Evolutionary conservation across 768 basidiomycete species (phyloP).

Genomic region (Boletus rufocinnamomeus): DNA sequence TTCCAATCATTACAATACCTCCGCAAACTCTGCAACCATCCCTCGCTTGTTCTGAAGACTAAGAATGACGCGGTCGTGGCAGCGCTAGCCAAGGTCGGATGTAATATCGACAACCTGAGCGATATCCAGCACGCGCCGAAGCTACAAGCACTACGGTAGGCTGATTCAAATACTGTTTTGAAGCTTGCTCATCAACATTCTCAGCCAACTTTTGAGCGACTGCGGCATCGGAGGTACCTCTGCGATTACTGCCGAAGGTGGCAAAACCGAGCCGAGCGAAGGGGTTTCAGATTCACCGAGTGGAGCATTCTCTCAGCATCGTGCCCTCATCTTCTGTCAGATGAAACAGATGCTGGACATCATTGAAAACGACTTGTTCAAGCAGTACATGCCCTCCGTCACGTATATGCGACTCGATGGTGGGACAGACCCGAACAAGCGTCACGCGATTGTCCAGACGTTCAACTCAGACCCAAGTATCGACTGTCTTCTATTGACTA

Average conservation of each 20-base stretch:
- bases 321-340: slow-evolving; percentile 99
- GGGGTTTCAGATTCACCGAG: slow-evolving; percentile 47
- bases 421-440: slow-evolving; percentile 86
- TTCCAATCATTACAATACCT: slow-evolving; percentile 98
- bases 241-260: slow-evolving; percentile 47
- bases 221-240: slow-evolving; percentile 82
- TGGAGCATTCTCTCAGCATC: slow-evolving; percentile 84
- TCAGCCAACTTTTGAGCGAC: slow-evolving; percentile 88
- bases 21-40: slow-evolving; percentile 97
- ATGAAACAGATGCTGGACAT: slow-evolving; percentile 99
- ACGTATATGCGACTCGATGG: slow-evolving; percentile 99
- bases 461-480: slow-evolving; percentile 98
- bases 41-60: slow-evolving; percentile 83
- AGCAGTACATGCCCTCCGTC: slow-evolving; percentile 88
- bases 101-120: slow-evolving; percentile 48
- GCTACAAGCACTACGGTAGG: slow-evolving; percentile 84
- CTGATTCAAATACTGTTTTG: background rate
- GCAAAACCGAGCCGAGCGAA: slow-evolving; percentile 70
- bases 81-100: slow-evolving; percentile 58
- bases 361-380: slow-evolving; percentile 93
- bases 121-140: slow-evolving; percentile 95
- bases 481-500: slow-evolving; percentile 93
- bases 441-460: slow-evolving; percentile 95
- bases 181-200: slow-evolving; percentile 7
- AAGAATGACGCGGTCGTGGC: slow-evolving; percentile 57